Conservation (phyloP, 2,329 filamentous ascomycete genomes). For the Diaporthe sp. region DNA sequence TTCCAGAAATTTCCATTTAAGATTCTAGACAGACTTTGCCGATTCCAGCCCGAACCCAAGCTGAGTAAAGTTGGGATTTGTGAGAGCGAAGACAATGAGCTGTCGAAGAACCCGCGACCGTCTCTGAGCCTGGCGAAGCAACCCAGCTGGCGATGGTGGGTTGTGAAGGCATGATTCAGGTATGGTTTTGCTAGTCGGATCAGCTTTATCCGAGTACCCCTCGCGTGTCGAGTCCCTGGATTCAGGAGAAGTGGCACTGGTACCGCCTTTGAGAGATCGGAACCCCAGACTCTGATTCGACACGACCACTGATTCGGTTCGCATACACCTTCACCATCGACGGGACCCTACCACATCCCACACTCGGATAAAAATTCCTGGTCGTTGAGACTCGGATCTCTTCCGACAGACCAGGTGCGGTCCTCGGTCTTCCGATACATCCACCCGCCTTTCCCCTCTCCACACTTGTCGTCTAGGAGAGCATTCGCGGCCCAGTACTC, state of each 20-base stretch:
- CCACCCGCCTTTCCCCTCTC: background rate
- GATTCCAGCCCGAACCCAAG: background rate
- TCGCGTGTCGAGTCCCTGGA: too few species aligned
- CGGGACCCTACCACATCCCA: constrained; percentile 7
- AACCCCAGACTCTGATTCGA: background rate
- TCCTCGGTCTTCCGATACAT: constrained; percentile 1
- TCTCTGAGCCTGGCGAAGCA: background rate
- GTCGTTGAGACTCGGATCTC: background rate
- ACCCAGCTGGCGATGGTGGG: too few species aligned
- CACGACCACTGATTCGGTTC: background rate
- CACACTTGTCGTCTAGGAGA: background rate
- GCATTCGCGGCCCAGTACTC: constrained; percentile 11
- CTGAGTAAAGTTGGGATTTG: background rate
- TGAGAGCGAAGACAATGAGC: too few species aligned
- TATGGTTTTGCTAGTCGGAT: too few species aligned
- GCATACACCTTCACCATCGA: background rate
- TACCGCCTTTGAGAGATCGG: too few species aligned
- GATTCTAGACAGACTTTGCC: background rate
- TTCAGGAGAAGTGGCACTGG: too few species aligned
- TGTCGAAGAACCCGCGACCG: background rate
- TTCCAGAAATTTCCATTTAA: background rate
- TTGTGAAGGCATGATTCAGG: too few species aligned
- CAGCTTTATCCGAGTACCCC: too few species aligned
- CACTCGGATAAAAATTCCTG: background rate
- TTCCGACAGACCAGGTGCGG: constrained; percentile 3